Evolutionary conservation across 805 yeast species (phyloP), one percentile per base, ranked within the genome.

Genomic region (Yamadazyma insecticola): DNA sequence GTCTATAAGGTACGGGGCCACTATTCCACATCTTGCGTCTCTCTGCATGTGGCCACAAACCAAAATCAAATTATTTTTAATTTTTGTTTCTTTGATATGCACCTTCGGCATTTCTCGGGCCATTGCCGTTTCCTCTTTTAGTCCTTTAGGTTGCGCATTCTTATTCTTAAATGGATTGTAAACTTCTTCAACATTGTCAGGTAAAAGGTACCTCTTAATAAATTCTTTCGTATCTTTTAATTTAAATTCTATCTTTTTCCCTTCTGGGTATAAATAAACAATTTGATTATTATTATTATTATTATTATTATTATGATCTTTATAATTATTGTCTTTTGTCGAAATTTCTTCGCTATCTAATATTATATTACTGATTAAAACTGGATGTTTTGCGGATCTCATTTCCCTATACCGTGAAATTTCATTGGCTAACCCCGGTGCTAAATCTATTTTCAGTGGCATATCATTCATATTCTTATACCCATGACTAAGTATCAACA

Each of bases 11-110:
- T 28, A 28, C 11, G 76, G 29, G 0, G 82, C 89, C n/a, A 77
- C 42, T 13, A 55, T 43, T 1, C 89, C 90, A 56, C 92, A 82
- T 29, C 92, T 49, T 0, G 62, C 52, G 47, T 82, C 92, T 39
- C 90, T 50, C 26, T 70, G 52, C 0, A 64, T 45, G 46, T 82
- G 92, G 0, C 86, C 89, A 54, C 92, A 82, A 1, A 79, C 68
- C 16, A 81, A 51, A 1, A 78, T 55, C 23, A 72, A 40, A 25
- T 61, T 63, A 24, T 40, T 28, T 6, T 27, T 26, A 21, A 47
- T 37, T 26, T 28, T 21, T 13, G 16, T 27, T 26, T 30, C 30
- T 16, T 13, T 27, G 25, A 32, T 27, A 11, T 27, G 15, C 4
- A n/a, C n/a, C n/a, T n/a, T n/a, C n/a, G n/a, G n/a, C n/a, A n/a